phyloP scores from a whole-genome alignment of 768 basidiomycete genomes.

The Phlegmacium glaucopus region DNA sequence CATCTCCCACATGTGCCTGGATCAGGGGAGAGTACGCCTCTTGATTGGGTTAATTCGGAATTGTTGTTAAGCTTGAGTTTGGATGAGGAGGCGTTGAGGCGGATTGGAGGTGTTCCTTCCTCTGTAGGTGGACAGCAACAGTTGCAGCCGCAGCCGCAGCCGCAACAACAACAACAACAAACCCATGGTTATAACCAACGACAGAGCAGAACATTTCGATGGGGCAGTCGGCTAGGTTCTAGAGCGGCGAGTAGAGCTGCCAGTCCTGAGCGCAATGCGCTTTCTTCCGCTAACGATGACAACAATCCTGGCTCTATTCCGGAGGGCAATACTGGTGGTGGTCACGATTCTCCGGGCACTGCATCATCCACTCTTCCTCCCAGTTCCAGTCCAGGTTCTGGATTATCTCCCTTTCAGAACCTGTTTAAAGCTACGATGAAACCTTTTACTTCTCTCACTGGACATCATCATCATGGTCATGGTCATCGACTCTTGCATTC shows the following conservation, averaged over 20 bases:
- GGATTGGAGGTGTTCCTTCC: neutral
- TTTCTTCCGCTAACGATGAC: no score
- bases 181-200: constrained; percentile 11
- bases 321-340: no score
- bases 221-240: constrained; percentile 8
- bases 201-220: constrained; percentile 12
- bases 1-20: constrained; percentile 47
- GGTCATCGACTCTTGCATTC: constrained; percentile 1
- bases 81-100: constrained; percentile 11
- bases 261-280: constrained; percentile 3
- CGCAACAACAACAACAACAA: constrained; percentile 1
- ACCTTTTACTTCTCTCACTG: constrained; percentile 47
- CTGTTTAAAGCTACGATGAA: constrained; percentile 63
- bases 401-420: constrained; percentile 29
- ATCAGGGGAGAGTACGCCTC: constrained; percentile 40
- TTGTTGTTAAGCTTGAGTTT: constrained; percentile 48
- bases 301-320: no score
- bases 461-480: constrained; percentile 23
- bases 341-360: neutral
- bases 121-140: neutral
- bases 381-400: no score
- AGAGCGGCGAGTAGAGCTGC: constrained; percentile 12
- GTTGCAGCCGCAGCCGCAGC: neutral
- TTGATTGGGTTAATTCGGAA: constrained; percentile 86
- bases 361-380: constrained; percentile 37